These are phyloP conservation scores for Backusella mclennaniae DNA, from an alignment of 192 early-diverging fungal species.

Conservation along the genomic window DNA sequence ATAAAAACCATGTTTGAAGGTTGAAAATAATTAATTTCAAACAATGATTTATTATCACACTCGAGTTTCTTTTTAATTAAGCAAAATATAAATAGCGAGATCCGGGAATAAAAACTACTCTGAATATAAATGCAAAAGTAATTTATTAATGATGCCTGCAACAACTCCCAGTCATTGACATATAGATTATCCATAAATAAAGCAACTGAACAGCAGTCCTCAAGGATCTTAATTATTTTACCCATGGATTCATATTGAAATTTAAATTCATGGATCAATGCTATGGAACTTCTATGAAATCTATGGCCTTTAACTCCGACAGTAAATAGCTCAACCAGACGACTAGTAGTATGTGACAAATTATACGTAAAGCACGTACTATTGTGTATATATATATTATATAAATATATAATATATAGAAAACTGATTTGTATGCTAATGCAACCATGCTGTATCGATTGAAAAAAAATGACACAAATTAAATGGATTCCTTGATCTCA, in stretches of 20 bases:
- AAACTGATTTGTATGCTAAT: neutral
- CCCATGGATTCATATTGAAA: neutral
- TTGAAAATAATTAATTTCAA: neutral
- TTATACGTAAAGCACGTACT: no score
- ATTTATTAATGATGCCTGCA: neutral
- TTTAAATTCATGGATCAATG: neutral
- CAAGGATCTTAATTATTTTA: neutral
- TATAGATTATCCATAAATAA: neutral
- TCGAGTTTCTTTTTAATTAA: neutral
- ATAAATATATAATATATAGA: neutral
- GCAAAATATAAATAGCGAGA: neutral
- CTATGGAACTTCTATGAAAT: neutral
- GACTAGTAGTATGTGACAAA: no score
- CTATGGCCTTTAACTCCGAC: neutral
- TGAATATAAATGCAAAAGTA: neutral
- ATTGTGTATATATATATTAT: no score
- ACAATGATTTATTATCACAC: neutral
- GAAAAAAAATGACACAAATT: neutral
- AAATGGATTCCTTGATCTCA: neutral
- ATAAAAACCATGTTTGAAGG: neutral
- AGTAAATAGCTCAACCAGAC: neutral
- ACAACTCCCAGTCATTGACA: neutral
- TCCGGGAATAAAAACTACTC: neutral
- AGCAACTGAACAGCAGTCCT: neutral
- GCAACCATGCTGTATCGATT: neutral